Base-by-base conservation (phyloP, 176 grass and related monocot genomes). In the Microstegium vimineum region DNA sequence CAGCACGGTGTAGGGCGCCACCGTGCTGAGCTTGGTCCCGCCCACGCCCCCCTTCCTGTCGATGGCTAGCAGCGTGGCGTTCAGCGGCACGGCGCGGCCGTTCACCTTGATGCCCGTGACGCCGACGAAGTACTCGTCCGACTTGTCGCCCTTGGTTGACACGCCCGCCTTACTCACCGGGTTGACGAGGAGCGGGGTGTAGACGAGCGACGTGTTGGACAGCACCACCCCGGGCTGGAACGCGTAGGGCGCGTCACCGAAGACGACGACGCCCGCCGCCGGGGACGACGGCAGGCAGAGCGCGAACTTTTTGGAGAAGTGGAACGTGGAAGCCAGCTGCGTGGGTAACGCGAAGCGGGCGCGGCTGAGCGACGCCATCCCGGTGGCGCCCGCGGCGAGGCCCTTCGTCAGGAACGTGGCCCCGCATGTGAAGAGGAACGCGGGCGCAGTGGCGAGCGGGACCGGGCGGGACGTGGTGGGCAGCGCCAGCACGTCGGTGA, bases 141-240 rank as follows among this genome's bases (percentile, higher is more conserved):
- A 97, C 65, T 91, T 91, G 60, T 89, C 94, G 4, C 84, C 73
- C 15, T 22, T 22, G 16, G 76, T 22, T 12, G 47, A 96, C 22
- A 83, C 59, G 27, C 74, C 88, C 10, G 81, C 86, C 22, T 88
- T 93, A 86, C 88, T 97, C 33, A 83, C 90, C 30, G 89, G 91
- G 42, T 93, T 97, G 80, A 97, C 18, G 52, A 97, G 77, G 9
- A 97, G 86, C 15, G 90, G 94, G 4, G 94, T 97, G 88, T 97
- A 91, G 33, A 51, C 8, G 30, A 97, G 94, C 57, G 76, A 89
- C 30, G n/a, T 3, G 23, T 57, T 54, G 13, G 94, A 85, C 13
- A 87, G 43, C 63, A 81, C 84, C 28, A 84, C 28, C 13, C 86
- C 86, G 1, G 73, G 86, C 31, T 81, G 71, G 77, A 97, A 90